Base-by-base conservation (phyloP, 2,329 filamentous ascomycete species). In the Calonectria multiphialidica region DNA sequence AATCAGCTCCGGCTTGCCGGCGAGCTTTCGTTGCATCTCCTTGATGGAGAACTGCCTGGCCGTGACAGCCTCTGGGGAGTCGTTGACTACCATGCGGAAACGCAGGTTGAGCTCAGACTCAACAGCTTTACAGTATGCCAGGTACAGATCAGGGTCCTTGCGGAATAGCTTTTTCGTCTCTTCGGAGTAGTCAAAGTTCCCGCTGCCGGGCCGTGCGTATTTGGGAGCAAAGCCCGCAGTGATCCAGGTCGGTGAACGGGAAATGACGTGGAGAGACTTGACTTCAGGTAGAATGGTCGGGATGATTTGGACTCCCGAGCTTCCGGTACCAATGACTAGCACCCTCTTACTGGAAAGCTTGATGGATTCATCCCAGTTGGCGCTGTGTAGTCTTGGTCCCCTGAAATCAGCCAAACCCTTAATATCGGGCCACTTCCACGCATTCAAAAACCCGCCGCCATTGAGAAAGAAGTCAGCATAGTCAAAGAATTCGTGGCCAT, bases 391-490 rank as follows among this genome's bases (percentile, higher is more conserved):
- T 13, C 67, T 21, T 3, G n/a, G 21, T 9, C 71, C 71, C 13
- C 42, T 67, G 40, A 73, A 73, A 25, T 57, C 55, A 7, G 28
- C 40, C 8, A 73, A 21, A 13, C 68, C 71, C 12, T 45, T 33
- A 6, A 73, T 71, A 5, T n/a, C 15, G 3, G 71, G 71, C 71
- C 67, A 73, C 18, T 71, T 70, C 67, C 71, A 71, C 28, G 66
- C n/a, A 25, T 70, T 72, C 7, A 66, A 30, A 47, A 66, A 45
- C 1, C 70, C 61, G 30, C 61, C 18, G 5, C 40, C 18, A 16
- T 70, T 35, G 6, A 72, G n/a, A 12, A 72, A 15, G 21, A 63
- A 66, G 21, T 70, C 42, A 9, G 42, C 50, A 28, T 33, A 4
- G 23, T 72, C 66, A 33, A 61, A 30, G 35, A 69, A 50, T 5